A percentile compares a stretch with the other conserved stretches of the same genome.
Conservation (phyloP, 2,329 filamentous ascomycete species). For the Helotiales sp. region DNA sequence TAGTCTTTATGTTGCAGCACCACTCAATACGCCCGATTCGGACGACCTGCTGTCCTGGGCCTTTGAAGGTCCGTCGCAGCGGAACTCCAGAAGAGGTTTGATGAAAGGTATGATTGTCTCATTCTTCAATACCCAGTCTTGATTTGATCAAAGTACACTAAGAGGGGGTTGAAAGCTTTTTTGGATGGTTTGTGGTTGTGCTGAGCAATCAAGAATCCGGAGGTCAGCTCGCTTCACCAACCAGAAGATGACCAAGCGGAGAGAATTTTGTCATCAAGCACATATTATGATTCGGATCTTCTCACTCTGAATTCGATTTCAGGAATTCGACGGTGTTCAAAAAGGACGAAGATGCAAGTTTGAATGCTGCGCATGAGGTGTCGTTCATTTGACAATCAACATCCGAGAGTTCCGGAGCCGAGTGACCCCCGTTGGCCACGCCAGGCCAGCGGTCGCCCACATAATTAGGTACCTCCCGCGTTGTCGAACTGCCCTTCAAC, state of each 20-base stretch:
- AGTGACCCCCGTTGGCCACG: not conserved
- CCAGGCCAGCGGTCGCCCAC: not conserved
- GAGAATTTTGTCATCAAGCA: not conserved
- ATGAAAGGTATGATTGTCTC: not conserved
- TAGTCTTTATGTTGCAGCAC: not conserved
- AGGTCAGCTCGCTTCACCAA: not conserved
- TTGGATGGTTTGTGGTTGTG: not conserved
- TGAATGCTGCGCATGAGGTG: not conserved
- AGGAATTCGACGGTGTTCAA: not conserved
- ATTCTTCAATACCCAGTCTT: not conserved
- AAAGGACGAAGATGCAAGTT: not conserved
- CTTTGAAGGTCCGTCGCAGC: not conserved
- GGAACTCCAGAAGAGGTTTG: not conserved
- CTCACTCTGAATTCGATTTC: not conserved
- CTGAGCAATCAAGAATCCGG: not conserved
- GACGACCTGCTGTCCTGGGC: not conserved
- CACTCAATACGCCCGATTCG: not conserved
- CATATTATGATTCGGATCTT: not conserved
- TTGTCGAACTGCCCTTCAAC: not conserved
- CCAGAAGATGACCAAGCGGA: not conserved
- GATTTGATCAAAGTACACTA: not conserved
- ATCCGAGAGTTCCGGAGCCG: conserved; percentile 2
- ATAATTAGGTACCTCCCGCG: not conserved
- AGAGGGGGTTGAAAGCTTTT: not conserved
- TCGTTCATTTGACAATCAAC: not conserved